Evolutionary conservation across 116 monocot genomes (phyloP), one percentile per base, ranked within the genome.

Genomic region (Posidonia oceanica): DNA sequence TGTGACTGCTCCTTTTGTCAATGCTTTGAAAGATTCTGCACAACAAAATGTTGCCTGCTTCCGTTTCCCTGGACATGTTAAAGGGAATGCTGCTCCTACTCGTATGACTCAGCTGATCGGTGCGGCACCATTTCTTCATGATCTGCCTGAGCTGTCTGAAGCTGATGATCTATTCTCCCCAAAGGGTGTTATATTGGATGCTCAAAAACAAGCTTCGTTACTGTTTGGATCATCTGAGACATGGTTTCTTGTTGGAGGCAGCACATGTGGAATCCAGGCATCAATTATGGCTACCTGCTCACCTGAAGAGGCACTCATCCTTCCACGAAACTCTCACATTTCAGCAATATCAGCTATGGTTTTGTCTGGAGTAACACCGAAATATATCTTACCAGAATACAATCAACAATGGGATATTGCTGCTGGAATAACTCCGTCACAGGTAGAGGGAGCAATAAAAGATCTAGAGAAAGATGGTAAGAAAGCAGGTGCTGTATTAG

Each of bases 201-300:
- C 94, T 18, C 87, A 94, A 70, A 76, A 12, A 59, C 59, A 38
- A 67, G 94, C 94, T 39, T 80, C 90, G 11, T 60, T 78, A 48
- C 72, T 94, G 7, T 94, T 94, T 72, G 90, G 90, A 12, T 78
- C 94, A 38, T 81, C 67, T 2, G 39, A 85, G 11, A 94, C 93
- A 3, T 89, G 89, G 89, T 94, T 94, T 81, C 87, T 94, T 61
- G 89, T 94, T 7, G 82, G 84, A 51, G 93, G 93, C 63, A 86
- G 83, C 66, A 94, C 93, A 4, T 87, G 89, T 44, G 93, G 93
- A 63, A 78, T 94, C 69, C 94, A 87, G 61, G 85, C 94, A 54
- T 81, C 94, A 44, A 82, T 94, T 56, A 87, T 94, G 94, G 85
- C 90, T 15, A 87, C 94, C 10, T 94, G 94, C 71, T 77, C 80